Evolutionary conservation across 176 grass and related monocot genomes (phyloP).

Genomic region (Triticum urartu): DNA sequence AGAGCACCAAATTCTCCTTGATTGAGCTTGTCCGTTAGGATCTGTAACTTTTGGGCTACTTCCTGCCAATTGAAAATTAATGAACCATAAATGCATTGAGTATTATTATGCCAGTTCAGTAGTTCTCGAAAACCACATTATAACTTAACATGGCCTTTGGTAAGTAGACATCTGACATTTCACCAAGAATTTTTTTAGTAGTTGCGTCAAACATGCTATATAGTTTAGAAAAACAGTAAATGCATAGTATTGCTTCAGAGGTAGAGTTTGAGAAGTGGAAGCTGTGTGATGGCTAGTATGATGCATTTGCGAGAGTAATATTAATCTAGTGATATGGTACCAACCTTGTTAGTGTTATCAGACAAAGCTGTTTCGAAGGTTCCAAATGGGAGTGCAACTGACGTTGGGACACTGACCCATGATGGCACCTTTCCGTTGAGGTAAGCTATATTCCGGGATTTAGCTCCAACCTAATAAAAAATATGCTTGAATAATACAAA

Average conservation of each 20-base stretch:
- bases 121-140: neutral
- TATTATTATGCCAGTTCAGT: neutral
- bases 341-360: constrained; percentile 67
- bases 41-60: constrained; percentile 53
- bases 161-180: neutral
- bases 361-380: constrained; percentile 87
- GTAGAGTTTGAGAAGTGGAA: neutral
- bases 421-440: constrained; percentile 89
- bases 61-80: constrained; percentile 46
- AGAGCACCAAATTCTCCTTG: constrained; percentile 70
- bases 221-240: neutral
- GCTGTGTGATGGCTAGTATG: neutral
- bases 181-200: neutral
- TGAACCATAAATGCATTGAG: neutral
- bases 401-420: constrained; percentile 87
- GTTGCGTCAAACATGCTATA: neutral
- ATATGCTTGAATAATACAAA: neutral
- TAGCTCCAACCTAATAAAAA: constrained; percentile 83
- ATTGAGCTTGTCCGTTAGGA: constrained; percentile 55
- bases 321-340: constrained; percentile 1
- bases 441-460: constrained; percentile 86
- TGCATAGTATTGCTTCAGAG: neutral
- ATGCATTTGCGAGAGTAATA: neutral
- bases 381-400: constrained; percentile 91
- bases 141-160: neutral